A percentile compares a stretch with the other conserved stretches of the same genome.
Conservation (phyloP, 139 green algal species). For the Chlorella sp. region DNA sequence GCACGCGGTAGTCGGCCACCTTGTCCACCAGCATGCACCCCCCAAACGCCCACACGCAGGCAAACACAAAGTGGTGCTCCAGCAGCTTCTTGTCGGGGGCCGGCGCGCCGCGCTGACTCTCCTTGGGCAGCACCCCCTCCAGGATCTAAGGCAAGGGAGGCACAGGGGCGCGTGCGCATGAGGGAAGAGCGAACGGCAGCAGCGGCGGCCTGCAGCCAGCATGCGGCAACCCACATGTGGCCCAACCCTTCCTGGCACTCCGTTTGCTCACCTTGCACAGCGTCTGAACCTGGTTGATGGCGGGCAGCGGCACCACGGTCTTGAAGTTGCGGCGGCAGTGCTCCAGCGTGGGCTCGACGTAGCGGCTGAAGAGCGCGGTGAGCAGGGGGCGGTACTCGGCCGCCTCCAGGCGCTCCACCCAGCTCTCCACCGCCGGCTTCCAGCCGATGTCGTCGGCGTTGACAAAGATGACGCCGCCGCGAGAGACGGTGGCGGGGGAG, state of each 20-base stretch:
- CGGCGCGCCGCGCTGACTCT: constrained; percentile 52
- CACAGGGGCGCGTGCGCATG: too few species aligned
- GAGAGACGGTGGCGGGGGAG: constrained; percentile 90
- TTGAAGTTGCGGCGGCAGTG: constrained; percentile 86
- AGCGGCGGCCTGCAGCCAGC: too few species aligned
- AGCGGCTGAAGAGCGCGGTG: constrained; percentile 81
- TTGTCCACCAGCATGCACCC: constrained; percentile 83
- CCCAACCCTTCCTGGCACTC: neutral
- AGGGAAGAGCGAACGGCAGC: too few species aligned
- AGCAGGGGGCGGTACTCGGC: constrained; percentile 78
- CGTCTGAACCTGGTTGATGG: constrained; percentile 85
- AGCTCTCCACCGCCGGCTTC: constrained; percentile 66
- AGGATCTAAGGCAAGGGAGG: too few species aligned
- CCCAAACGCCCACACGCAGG: constrained; percentile 92
- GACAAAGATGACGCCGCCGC: constrained; percentile 92
- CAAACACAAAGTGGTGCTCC: constrained; percentile 93
- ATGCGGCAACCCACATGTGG: too few species aligned
- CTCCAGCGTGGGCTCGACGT: constrained; percentile 86
- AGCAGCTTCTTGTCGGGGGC: constrained; percentile 83
- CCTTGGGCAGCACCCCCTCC: constrained; percentile 84
- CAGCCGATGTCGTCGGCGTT: constrained; percentile 89
- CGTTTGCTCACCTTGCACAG: constrained; percentile 52
- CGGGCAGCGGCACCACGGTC: constrained; percentile 75
- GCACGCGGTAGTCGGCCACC: constrained; percentile 78
- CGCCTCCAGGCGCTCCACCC: constrained; percentile 57